phyloP scores from a whole-genome alignment of 129 eudicot species.

The Escallonia rubra region DNA sequence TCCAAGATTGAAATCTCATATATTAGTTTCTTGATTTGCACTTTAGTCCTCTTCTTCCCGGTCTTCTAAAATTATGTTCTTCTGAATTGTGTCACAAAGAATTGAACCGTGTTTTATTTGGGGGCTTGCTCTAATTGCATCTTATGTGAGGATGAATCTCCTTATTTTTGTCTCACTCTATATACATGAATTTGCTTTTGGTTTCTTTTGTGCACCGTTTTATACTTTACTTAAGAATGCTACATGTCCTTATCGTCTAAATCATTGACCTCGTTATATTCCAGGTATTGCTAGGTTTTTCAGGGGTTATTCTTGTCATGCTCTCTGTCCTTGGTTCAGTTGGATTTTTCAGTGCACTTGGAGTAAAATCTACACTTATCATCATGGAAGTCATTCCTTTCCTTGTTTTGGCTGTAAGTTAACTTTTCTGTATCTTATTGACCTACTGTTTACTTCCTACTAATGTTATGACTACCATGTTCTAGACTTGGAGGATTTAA shows the following conservation, averaged over 20 bases:
- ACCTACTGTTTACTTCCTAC: background rate
- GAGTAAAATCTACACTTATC: conserved; percentile 95
- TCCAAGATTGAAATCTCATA: background rate
- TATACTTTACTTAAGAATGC: no score
- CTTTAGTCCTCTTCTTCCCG: no score
- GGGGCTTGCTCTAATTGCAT: no score
- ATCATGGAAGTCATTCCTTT: conserved; percentile 99
- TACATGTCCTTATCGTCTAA: background rate
- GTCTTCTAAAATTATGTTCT: no score
- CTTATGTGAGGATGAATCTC: no score
- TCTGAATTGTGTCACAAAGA: background rate
- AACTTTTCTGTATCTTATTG: conserved; percentile 5
- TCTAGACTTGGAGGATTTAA: background rate
- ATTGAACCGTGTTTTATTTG: background rate
- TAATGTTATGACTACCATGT: background rate
- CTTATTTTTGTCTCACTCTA: no score
- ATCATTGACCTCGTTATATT: conserved; percentile 8
- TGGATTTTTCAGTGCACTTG: conserved; percentile 94
- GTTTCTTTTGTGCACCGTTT: no score
- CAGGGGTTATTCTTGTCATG: conserved; percentile 93
- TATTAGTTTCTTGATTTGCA: background rate
- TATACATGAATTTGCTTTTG: no score
- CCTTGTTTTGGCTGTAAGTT: conserved; percentile 97
- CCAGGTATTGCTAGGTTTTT: conserved; percentile 93
- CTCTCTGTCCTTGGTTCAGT: conserved; percentile 96